These are phyloP conservation scores for Xylariaceae sp. DNA, from an alignment of 2,329 filamentous ascomycete genomes.

Conservation along the genomic window DNA sequence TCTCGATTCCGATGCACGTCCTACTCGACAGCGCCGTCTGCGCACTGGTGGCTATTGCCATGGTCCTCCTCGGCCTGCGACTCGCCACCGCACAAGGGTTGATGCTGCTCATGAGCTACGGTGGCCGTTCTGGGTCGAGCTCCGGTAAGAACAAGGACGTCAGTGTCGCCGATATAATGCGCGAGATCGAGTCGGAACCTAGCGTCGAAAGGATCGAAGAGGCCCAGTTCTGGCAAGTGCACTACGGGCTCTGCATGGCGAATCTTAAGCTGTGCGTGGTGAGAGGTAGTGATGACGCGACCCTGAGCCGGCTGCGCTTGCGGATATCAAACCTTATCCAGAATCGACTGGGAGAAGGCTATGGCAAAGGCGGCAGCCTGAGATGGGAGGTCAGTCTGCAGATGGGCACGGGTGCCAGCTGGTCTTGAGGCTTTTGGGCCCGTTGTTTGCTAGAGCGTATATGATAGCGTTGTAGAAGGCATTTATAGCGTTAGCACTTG, in stretches of 20 bases:
- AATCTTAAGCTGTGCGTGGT: constrained; percentile 80
- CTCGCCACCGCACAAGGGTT: constrained; percentile 84
- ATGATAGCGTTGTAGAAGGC: no score
- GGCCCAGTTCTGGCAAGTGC: constrained; percentile 97
- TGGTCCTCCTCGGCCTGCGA: constrained; percentile 85
- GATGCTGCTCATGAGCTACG: constrained; percentile 95
- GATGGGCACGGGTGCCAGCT: constrained; percentile 49
- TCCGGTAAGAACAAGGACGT: constrained; percentile 41
- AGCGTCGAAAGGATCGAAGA: constrained; percentile 79
- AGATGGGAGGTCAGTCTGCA: constrained; percentile 95
- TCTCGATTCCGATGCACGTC: constrained; percentile 78
- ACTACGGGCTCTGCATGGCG: constrained; percentile 95
- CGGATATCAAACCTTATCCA: constrained; percentile 78
- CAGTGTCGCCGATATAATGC: constrained; percentile 73
- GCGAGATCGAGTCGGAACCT: constrained; percentile 81
- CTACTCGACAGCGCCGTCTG: constrained; percentile 85
- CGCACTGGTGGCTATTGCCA: constrained; percentile 77
- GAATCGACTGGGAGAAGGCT: constrained; percentile 84
- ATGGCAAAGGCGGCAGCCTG: constrained; percentile 75
- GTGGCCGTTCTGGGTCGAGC: constrained; percentile 38
- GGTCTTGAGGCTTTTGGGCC: not conserved
- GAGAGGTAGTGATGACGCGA: constrained; percentile 67
- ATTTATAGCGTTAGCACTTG: no score
- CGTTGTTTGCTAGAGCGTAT: not conserved
- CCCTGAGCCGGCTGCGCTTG: constrained; percentile 72